These are phyloP conservation scores for Tilletia walkeri DNA, from an alignment of 1,284 basidiomycete genomes.

Conservation along the genomic window DNA sequence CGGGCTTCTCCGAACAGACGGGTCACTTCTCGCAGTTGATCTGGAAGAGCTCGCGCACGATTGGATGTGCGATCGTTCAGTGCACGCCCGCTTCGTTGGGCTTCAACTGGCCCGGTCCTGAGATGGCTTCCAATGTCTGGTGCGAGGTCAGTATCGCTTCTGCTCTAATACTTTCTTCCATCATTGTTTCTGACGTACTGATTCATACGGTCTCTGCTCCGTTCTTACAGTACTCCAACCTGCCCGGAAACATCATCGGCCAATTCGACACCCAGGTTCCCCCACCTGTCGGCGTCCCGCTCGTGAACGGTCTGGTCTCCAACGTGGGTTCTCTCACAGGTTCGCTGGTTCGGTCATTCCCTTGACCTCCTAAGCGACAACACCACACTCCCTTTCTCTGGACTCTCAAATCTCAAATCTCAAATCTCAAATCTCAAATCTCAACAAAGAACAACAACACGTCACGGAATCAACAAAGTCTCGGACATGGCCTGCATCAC, in stretches of 20 bases:
- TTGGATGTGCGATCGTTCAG: slow-evolving; percentile 31
- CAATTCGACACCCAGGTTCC: slow-evolving; percentile 29
- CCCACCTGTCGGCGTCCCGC: not conserved
- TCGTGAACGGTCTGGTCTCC: slow-evolving; percentile 6
- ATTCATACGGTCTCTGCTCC: not conserved
- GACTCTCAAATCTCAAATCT: not conserved
- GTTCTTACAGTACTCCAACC: slow-evolving; percentile 28
- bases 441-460: not conserved
- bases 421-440: too few relatives aligned
- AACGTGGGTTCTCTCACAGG: not conserved
- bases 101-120: not conserved
- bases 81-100: slow-evolving; percentile 25
- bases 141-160: not conserved
- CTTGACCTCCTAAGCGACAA: too few relatives aligned
- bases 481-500: not conserved
- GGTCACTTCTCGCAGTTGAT: slow-evolving; percentile 44
- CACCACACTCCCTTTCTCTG: not conserved
- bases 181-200: not conserved
- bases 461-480: not conserved
- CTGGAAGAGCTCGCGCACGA: slow-evolving; percentile 27
- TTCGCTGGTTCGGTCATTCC: not conserved
- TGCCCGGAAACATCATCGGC: slow-evolving; percentile 32
- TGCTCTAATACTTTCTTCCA: too few relatives aligned
- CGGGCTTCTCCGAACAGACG: slow-evolving; percentile 29
- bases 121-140: slow-evolving; percentile 29